Evolutionary conservation across 1,284 basidiomycete species (phyloP), one percentile per base, ranked within the genome.

Genomic region (Papiliotrema nemorosa): DNA sequence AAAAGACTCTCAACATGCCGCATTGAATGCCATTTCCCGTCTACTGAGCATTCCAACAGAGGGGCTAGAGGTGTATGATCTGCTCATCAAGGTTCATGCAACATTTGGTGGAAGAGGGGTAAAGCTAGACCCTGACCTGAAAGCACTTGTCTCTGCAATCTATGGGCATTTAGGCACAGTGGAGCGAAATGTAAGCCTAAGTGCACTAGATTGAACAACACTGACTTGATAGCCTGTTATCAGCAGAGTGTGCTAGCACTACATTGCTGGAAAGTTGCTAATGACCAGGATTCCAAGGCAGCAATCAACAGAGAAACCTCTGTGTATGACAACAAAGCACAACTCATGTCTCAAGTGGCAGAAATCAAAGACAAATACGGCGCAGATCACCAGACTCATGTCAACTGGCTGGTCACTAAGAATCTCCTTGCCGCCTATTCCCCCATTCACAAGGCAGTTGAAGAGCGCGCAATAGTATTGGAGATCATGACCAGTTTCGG

Each of bases 121-220:
- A 12, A 54, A 54, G 29, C 49, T 67, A 14, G 63, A 67, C 41
- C 44, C 44, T 13, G 67, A 69, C 50, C 42, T 64, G 24, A 69
- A 69, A 44, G 60, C 59, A 16, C 45, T 67, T 20, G 64, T 65
- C 6, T 54, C 62, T 44, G 58, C 54, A 22, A 64, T 69, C n/a
- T 65, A 64, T 49, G 67, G 67, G 6, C 59, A 66, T 54, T 33
- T 69, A 9, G 67, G 67, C 1, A 67, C 65, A 10, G 62, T 69
- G 10, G 67, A 69, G 54, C 54, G 67, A 26, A 62, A 67, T 57
- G 66, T 68, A 44, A 66, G 66, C 59, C 29, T 4, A 35, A 3
- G 7, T 16, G 5, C 12, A 3, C 1, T 2, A 12, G 1, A 9
- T 18, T n/a, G 22, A 37, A 38, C 6, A n/a, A 14, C 21, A 36